A percentile compares a stretch with the other conserved stretches of the same genome.
Conservation (phyloP, 2,329 filamentous ascomycete genomes). For the Iodosphaeria phyllophila region DNA sequence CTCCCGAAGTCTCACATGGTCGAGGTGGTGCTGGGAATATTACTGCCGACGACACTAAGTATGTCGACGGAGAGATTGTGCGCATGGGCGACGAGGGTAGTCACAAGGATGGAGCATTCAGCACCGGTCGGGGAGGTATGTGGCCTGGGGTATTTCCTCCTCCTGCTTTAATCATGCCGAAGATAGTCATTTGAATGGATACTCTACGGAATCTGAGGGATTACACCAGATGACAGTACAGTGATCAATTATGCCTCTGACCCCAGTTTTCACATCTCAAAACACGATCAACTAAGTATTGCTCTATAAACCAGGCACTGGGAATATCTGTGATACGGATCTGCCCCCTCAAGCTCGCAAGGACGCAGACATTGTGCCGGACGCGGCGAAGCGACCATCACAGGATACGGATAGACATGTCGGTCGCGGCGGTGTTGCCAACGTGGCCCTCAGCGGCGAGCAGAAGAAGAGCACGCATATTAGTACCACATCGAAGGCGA, state of each 20-base stretch:
- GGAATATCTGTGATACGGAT: conserved; percentile 36
- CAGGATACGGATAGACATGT: conserved; percentile 34
- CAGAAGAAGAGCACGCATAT: conserved; percentile 7
- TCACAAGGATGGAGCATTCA: conserved; percentile 38
- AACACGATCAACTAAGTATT: no score
- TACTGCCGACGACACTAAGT: conserved; percentile 34
- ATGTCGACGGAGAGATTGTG: conserved; percentile 43
- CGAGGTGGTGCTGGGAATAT: conserved; percentile 45
- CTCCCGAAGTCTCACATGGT: no score
- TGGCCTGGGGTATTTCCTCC: no score
- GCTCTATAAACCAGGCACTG: conserved; percentile 36
- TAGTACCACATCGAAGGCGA: conserved; percentile 12
- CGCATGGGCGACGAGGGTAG: conserved; percentile 32
- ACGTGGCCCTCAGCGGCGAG: conserved; percentile 23
- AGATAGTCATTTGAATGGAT: no score
- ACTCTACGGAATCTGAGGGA: no score
- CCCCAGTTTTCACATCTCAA: no score
- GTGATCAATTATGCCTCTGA: no score
- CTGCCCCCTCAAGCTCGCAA: conserved; percentile 18
- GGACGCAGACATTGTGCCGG: conserved; percentile 34
- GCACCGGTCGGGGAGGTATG: conserved; percentile 39
- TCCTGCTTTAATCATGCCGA: no score
- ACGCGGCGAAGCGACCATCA: conserved; percentile 26
- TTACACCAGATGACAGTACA: no score
- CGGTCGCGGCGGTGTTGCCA: conserved; percentile 41